These are phyloP conservation scores for Conringia planisiliqua DNA, from an alignment of 345 rosid species.

Conservation along the genomic window DNA sequence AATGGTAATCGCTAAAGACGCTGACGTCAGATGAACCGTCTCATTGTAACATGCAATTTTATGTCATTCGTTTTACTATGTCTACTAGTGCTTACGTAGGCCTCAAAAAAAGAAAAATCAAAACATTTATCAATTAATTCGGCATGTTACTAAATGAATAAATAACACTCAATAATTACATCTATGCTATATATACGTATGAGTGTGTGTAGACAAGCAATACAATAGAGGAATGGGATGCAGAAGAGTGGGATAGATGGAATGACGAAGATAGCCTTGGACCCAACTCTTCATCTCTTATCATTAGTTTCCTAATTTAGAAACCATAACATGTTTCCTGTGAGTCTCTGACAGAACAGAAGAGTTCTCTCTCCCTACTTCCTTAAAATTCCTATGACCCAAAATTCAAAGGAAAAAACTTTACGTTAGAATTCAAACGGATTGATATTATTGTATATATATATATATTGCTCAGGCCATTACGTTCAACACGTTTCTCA, in stretches of 20 bases:
- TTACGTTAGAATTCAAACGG: neutral
- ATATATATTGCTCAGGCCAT: neutral
- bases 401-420: slow-evolving; percentile 24
- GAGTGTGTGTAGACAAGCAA: neutral
- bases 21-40: neutral
- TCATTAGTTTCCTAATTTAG: slow-evolving; percentile 25
- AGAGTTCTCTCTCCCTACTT: slow-evolving; percentile 9
- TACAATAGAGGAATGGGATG: neutral
- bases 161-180: neutral
- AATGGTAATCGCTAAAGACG: neutral
- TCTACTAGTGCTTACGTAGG: neutral
- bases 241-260: neutral
- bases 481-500: no score
- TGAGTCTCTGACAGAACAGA: slow-evolving; percentile 21
- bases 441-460: neutral
- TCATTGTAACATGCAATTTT: neutral
- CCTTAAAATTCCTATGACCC: slow-evolving; percentile 15
- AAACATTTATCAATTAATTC: neutral
- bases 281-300: slow-evolving; percentile 22
- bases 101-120: neutral
- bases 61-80: slow-evolving; percentile 9
- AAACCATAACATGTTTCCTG: slow-evolving; percentile 31
- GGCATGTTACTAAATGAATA: neutral
- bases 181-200: neutral
- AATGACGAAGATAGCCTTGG: slow-evolving; percentile 24